phyloP scores from a whole-genome alignment of 352 stramenopile genomes.

The Globisporangium camurandrum region DNA sequence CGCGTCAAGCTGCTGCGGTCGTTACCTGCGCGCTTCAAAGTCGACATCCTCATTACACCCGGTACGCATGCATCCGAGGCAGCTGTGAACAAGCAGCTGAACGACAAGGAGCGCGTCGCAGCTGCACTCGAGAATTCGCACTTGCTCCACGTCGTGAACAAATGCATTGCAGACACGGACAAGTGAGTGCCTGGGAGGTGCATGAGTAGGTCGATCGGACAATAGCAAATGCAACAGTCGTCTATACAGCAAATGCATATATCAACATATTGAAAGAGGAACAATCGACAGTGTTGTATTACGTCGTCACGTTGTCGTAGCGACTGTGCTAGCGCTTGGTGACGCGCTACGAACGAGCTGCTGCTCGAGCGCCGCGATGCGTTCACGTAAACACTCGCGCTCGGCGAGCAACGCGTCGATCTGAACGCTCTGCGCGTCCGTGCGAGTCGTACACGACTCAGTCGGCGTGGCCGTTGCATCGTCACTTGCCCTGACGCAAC shows the following conservation, averaged over 20 bases:
- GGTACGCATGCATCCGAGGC: constrained; percentile 93
- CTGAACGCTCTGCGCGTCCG: no score
- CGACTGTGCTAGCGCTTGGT: neutral
- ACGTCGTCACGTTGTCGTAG: neutral
- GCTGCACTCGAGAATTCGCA: constrained; percentile 96
- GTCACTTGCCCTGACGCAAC: neutral
- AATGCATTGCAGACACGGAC: constrained; percentile 92
- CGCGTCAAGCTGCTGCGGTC: constrained; percentile 95
- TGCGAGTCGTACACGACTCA: no score
- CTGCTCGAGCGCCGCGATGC: constrained; percentile 32
- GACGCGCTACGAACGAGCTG: constrained; percentile 20
- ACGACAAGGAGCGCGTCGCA: constrained; percentile 95
- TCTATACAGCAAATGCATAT: no score
- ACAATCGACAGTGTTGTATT: neutral
- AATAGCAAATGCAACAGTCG: no score
- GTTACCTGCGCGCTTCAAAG: constrained; percentile 90
- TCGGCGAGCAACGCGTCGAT: constrained; percentile 26
- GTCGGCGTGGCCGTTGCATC: neutral
- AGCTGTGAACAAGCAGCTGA: constrained; percentile 96
- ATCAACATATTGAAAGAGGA: no score
- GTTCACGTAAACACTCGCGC: constrained; percentile 23
- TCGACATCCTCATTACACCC: constrained; percentile 90
- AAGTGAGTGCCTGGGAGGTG: no score
- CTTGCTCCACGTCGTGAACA: constrained; percentile 94
- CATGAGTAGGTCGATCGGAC: no score